Percentiles rank a stretch among this genome's conserved stretches.
phyloP scores from a whole-genome alignment of 768 basidiomycete genomes.

The Saitozyma podzolica region DNA sequence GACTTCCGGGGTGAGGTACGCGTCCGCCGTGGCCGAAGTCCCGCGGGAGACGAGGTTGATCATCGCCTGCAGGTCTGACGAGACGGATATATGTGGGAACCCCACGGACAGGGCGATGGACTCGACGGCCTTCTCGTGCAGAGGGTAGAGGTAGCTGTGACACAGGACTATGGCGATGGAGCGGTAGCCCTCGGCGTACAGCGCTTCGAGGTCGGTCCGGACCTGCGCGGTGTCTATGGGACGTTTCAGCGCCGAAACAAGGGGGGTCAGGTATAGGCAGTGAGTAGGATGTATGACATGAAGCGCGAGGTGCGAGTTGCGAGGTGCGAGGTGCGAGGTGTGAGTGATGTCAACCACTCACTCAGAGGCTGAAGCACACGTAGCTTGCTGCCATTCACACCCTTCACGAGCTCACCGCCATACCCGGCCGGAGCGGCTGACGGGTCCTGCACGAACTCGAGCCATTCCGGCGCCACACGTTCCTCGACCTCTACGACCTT shows the following conservation, averaged over 20 bases:
- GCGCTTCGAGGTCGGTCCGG: slow-evolving; percentile 63
- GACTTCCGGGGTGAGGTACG: slow-evolving; percentile 88
- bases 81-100: slow-evolving; percentile 82
- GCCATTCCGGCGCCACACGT: slow-evolving; percentile 74
- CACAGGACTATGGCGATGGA: slow-evolving; percentile 25
- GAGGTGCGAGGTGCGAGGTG: no score
- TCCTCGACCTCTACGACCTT: slow-evolving; percentile 71
- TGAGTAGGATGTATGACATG: no score
- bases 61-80: slow-evolving; percentile 55
- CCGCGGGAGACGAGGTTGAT: slow-evolving; percentile 83
- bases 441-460: slow-evolving; percentile 74
- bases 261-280: slow-evolving; percentile 57
- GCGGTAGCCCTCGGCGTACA: slow-evolving; percentile 79
- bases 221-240: slow-evolving; percentile 61
- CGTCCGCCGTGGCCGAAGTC: slow-evolving; percentile 87
- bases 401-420: slow-evolving; percentile 64
- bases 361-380: slow-evolving; percentile 63
- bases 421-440: slow-evolving; percentile 65
- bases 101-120: slow-evolving; percentile 73
- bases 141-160: slow-evolving; percentile 63
- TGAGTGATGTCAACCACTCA: slow-evolving; percentile 67
- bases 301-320: no score
- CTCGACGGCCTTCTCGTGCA: slow-evolving; percentile 74
- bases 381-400: slow-evolving; percentile 65
- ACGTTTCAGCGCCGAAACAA: slow-evolving; percentile 74